Evolutionary conservation across 2,329 filamentous ascomycete genomes (phyloP), one percentile per base, ranked within the genome.

Genomic region (Hymenoscyphus scutula): DNA sequence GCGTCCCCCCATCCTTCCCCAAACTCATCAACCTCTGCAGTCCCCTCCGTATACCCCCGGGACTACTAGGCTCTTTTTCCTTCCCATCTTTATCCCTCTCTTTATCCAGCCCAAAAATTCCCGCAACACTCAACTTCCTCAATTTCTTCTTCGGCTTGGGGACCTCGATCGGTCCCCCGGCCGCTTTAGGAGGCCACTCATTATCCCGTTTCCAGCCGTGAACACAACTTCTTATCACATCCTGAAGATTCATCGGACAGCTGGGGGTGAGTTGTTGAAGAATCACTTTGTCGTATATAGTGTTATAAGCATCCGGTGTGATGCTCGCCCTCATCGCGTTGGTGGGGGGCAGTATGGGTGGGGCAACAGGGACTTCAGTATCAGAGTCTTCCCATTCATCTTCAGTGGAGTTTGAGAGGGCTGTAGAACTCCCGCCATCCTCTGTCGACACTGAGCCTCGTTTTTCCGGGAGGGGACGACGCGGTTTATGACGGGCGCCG

Each of bases 171-270:
- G 82, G 71, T 19, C 78, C 77, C 19, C 45, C 45, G 4, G 45
- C 8, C 0, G 81, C 75, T 68, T 84, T 85, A 1, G 90, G 91
- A 4, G 94, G 93, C 94, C 94, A 98, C 75, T 97, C 91, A 17
- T 92, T 93, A 70, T 95, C 91, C 48, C 91, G 84, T 76, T 96
- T 96, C 94, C 94, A 97, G 53, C 94, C 94, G 30, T 89, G 83
- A 0, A 98, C 92, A 67, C 94, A 90, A 13, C 91, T 86, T 10
- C 86, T 84, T 25, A 91, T 86, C 78, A 97, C 88, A 70, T 96
- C 91, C 32, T 83, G 79, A 0, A 98, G 83, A 70, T 97, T 97
- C 72, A 97, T 89, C 3, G 94, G 94, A 17, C 96, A 91, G 1
- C 89, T 89, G 0, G 94, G 94, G 2, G 92, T 91, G 67, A 95